A percentile compares a stretch with the other conserved stretches of the same genome.
phyloP scores from a whole-genome alignment of 345 rosid genomes.

The Hypericum perforatum region DNA sequence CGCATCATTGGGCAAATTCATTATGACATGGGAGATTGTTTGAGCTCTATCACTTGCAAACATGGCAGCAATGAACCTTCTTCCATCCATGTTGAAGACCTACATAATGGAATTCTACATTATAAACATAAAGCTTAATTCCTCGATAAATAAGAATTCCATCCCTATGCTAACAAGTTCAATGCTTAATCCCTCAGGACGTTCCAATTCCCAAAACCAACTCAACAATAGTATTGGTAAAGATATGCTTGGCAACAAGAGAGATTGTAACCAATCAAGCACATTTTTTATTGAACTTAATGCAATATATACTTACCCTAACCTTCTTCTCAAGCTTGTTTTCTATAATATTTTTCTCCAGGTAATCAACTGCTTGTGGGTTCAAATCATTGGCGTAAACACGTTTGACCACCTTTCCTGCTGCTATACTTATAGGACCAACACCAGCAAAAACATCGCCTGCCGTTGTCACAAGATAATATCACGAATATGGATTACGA shows the following conservation, averaged over 20 bases:
- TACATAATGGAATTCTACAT: constrained; percentile 16
- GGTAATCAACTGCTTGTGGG: constrained; percentile 66
- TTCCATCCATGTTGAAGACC: constrained; percentile 85
- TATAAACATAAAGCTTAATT: constrained; percentile 10
- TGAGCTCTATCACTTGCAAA: constrained; percentile 60
- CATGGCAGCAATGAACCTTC: constrained; percentile 73
- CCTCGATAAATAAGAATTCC: background rate
- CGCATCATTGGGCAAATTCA: constrained; percentile 86
- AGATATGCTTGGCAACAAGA: background rate
- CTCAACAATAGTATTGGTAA: no score
- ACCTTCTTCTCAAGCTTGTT: constrained; percentile 74
- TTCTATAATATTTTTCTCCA: constrained; percentile 61
- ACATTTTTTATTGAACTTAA: background rate
- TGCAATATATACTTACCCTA: constrained; percentile 29
- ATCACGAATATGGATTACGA: background rate
- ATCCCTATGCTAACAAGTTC: background rate
- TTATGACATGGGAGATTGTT: constrained; percentile 62
- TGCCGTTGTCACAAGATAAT: constrained; percentile 14
- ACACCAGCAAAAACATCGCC: constrained; percentile 87
- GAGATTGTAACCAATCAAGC: background rate
- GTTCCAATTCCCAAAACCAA: background rate
- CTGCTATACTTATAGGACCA: constrained; percentile 76
- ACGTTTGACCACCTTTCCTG: constrained; percentile 71
- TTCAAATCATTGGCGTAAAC: constrained; percentile 90
- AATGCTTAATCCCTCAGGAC: background rate